Base-by-base conservation (phyloP, 768 basidiomycete genomes). In the Boletus tylopilopsis region DNA sequence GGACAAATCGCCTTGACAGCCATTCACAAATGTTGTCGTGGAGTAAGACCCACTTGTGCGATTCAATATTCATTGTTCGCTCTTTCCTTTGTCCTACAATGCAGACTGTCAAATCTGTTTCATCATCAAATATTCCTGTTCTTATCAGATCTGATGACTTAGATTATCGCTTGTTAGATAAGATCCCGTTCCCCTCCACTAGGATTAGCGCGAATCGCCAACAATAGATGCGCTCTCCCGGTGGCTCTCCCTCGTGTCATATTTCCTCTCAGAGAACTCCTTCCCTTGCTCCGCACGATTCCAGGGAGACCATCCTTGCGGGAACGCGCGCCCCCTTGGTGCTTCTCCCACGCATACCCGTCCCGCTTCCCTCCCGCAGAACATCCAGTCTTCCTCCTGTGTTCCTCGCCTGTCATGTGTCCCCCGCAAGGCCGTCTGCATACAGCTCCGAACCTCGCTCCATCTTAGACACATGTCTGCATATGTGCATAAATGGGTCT, bases 161-260 rank as follows among this genome's bases (percentile, higher is more conserved):
- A 46, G 54, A 57, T 57, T 24, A 56, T 51, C 41, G 29, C 40
- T 25, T 13, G n/a, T 18, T 21, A 63, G 61, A 62, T 62, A 64
- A 64, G 52, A 58, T 62, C 30, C 9, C 16, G 6, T 12, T 30
- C 29, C 29, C 18, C 16, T n/a, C 21, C 6, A 42, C 15, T 15
- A 47, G 35, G 57, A 54, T 49, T 33, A 37, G 45, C 49, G 16
- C 45, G 40, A 8, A 18, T n/a, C 1, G 6, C 53, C 27, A 52
- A 53, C 57, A 57, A 59, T 52, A 61, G 47, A 47, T 42, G 25
- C 24, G 27, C 48, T 24, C 18, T 13, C 33, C 21, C 34, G n/a
- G 22, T 47, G 47, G 48, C 44, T 16, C 33, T n/a, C 29, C 49
- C 55, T 48, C 56, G 8, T 50, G 58, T 38, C n/a, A 8, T n/a